Base-by-base conservation (phyloP, 805 yeast genomes). In the Wickerhamiella slavikovae region DNA sequence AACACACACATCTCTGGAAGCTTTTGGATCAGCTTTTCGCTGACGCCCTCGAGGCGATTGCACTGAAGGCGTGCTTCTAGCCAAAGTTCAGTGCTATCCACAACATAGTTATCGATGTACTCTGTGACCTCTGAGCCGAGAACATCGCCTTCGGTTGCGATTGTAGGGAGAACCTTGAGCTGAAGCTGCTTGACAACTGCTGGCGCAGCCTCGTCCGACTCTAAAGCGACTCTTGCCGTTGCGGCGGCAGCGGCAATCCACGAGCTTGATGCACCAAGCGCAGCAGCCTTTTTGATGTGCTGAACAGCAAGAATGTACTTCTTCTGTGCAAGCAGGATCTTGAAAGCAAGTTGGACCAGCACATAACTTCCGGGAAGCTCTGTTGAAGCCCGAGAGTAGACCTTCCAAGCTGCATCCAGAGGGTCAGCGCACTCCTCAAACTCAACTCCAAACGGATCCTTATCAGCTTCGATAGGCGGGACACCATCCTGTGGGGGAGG, bases 221-320 rank as follows among this genome's bases (percentile, higher is more conserved):
- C 49, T 19, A 57, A 38, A 1, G 52, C 38, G 18, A 47, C 34
- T 15, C 51, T 41, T 27, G 60, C 49, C 29, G 49, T 42, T 12
- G 50, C 42, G 3, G 57, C 57, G 35, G 47, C 48, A 5, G 51
- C 31, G 2, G 39, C 39, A 14, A 51, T 19, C 42, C 44, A 39
- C 17, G 43, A 37, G 3, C 29, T 33, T 5, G 40, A 18, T 5
- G 48, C 47, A 4, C 56, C 60, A 16, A 54, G 42, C 28, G 49
- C 50, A 37, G 52, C 54, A 45, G 65, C 60, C 40, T 51, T 60
- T 33, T 56, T 57, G 32, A 64, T 42, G 1, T 67, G 59, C 41
- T 62, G 70, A 28, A 60, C 47, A 5, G 71, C 68, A 38, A 66
- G 52, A 18, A 65, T 60, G 38, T 62, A 64, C 47, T 66, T 65